A percentile compares a stretch with the other conserved stretches of the same genome.
phyloP scores from a whole-genome alignment of 768 basidiomycete genomes.

The Hericium alpestre region DNA sequence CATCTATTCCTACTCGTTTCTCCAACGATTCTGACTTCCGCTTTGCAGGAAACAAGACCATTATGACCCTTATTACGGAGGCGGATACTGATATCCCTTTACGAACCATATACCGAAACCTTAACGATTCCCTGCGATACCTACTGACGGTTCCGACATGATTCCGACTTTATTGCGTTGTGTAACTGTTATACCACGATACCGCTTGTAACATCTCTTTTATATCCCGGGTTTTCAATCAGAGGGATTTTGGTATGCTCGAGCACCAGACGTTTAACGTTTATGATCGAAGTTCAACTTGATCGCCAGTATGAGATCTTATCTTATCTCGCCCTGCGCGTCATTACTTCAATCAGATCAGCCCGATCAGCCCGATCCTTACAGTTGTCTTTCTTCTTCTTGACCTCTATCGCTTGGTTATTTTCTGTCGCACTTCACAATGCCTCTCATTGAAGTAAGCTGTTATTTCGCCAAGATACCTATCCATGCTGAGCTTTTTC shows the following conservation, averaged over 20 bases:
- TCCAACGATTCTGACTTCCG: not conserved
- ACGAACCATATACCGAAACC: not conserved
- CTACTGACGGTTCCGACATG: not conserved
- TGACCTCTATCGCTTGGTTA: not conserved
- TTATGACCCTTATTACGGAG: not conserved
- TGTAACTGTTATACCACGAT: no score
- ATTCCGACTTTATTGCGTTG: not conserved
- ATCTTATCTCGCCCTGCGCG: not conserved
- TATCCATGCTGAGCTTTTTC: not conserved
- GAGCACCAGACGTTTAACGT: not conserved
- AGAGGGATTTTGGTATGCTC: no score
- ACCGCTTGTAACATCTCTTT: no score
- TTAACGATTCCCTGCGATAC: not conserved
- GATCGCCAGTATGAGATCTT: not conserved
- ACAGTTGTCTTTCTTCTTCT: not conserved
- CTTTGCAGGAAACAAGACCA: not conserved
- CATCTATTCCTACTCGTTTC: not conserved
- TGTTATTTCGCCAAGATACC: not conserved
- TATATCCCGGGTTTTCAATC: no score
- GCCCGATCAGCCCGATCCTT: not conserved
- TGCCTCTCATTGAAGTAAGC: constrained; percentile 25
- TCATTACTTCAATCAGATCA: not conserved
- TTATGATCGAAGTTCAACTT: not conserved
- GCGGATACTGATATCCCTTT: not conserved
- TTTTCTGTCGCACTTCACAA: constrained; percentile 2